Percentiles rank a stretch among this genome's conserved stretches.
Conservation (phyloP, 176 grass and related monocot genomes). For the Zoysia pacifica region DNA sequence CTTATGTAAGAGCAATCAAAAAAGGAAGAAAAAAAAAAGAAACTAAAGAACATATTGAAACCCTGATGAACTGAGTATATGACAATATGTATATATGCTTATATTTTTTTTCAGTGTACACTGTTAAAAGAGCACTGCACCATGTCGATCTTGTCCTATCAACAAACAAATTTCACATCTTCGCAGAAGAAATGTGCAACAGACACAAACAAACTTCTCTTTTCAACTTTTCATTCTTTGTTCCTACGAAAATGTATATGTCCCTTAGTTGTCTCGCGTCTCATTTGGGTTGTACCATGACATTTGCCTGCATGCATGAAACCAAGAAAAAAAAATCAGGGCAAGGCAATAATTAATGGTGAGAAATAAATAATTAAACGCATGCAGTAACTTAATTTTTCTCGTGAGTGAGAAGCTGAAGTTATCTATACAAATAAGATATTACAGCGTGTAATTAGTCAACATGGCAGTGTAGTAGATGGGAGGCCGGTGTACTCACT, state of each 20-base stretch:
- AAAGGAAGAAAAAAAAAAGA: neutral
- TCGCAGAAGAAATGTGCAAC: too few species aligned
- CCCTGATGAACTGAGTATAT: conserved; percentile 33
- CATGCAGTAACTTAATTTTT: too few species aligned
- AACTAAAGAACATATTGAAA: conserved; percentile 35
- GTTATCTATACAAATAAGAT: neutral
- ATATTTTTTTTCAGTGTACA: conserved; percentile 47
- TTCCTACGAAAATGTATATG: conserved; percentile 26
- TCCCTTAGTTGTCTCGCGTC: neutral
- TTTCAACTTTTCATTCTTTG: neutral
- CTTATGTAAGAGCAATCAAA: neutral
- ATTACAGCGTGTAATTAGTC: neutral
- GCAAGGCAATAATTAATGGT: neutral
- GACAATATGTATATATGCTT: conserved; percentile 1
- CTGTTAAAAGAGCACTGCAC: conserved; percentile 31
- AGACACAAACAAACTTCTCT: conserved; percentile 3
- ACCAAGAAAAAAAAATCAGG: neutral
- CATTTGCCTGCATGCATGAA: conserved; percentile 54
- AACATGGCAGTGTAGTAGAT: neutral
- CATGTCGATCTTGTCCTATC: conserved; percentile 28
- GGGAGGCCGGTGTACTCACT: conserved; percentile 50
- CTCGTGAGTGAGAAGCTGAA: too few species aligned
- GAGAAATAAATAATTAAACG: too few species aligned
- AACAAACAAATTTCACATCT: conserved; percentile 41
- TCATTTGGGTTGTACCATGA: conserved; percentile 58